Base-by-base conservation (phyloP, 169 alveolate genomes). In the Pseudocohnilembus persalinus region DNA sequence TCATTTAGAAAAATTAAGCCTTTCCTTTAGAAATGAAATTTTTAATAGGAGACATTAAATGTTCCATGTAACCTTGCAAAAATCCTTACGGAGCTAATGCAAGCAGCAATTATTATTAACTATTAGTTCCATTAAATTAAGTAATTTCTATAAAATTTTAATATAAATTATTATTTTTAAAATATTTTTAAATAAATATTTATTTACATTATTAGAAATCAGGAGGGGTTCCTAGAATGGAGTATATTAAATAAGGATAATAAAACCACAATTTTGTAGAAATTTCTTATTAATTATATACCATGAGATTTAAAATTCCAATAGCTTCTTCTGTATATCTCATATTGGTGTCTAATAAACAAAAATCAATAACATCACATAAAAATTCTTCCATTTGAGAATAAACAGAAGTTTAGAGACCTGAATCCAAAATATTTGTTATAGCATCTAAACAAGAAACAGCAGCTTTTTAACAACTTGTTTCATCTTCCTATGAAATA, bases 361-460 rank as follows among this genome's bases (percentile, higher is more conserved):
- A 79, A 63, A 29, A n/a, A n/a, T 79, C 49, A 1, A 79, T 35
- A 73, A 79, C 73, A 30, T 63, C 75, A 34, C 34, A 63, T 16
- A 79, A 68, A 20, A 79, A 15, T 49, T 35, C 34, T 79, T 79
- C 84, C 64, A 79, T 29, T 27, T 64, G 35, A 28, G n/a, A 35
- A 63, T 34, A 35, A 28, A 79, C 84, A 1, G 35, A 64, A 35
- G 74, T 33, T 29, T 68, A 11, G 29, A 79, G 35, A 15, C 63
- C 63, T 34, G 94, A 86, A 35, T 77, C 80, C 28, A 88, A 68
- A 74, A 91, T 91, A 28, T 85, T 77, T 27, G 84, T 82, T 1
- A 91, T 82, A 4, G 94, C 89, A 64, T 88, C 84, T 0, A 91
- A 74, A 74, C 94, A 91, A 1, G 89, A 84, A 32, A 83, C 80